These are phyloP conservation scores for Orychophragmus violaceus DNA, from an alignment of 345 rosid genomes.

Conservation along the genomic window DNA sequence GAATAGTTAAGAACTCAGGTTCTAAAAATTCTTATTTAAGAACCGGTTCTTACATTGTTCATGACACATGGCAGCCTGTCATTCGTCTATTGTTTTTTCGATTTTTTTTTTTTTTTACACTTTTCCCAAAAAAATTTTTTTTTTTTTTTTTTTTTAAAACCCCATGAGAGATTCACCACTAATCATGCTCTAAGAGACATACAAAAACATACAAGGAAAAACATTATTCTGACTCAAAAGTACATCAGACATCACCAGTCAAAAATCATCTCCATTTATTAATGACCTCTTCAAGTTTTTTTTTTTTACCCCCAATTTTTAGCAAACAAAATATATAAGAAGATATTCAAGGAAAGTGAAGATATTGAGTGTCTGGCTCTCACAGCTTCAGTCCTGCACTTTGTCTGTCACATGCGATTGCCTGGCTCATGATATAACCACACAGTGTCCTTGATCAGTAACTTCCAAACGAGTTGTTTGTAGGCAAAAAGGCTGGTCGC, in stretches of 20 bases:
- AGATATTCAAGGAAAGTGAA: constrained; percentile 6
- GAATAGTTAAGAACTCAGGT: no score
- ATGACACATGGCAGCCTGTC: no score
- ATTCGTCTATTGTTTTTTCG: no score
- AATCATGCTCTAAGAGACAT: no score
- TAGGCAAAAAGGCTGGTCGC: not conserved
- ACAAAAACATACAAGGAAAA: no score
- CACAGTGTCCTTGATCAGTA: constrained; percentile 7
- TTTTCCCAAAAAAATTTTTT: no score
- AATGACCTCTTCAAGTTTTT: not conserved
- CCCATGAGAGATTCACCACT: no score
- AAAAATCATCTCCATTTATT: constrained; percentile 23
- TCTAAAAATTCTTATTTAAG: no score
- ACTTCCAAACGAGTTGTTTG: constrained; percentile 4
- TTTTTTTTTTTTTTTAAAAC: no score
- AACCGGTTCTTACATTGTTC: no score
- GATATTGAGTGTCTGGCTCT: constrained; percentile 17
- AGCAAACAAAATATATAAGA: not conserved
- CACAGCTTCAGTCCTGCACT: constrained; percentile 24
- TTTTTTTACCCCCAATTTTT: not conserved
- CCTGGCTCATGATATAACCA: constrained; percentile 14
- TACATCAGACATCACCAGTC: constrained; percentile 8
- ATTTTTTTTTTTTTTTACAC: no score
- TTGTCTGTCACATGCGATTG: constrained; percentile 35
- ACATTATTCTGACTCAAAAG: no score